These are phyloP conservation scores for Anacardium occidentale DNA, from an alignment of 345 rosid species.

Conservation along the genomic window DNA sequence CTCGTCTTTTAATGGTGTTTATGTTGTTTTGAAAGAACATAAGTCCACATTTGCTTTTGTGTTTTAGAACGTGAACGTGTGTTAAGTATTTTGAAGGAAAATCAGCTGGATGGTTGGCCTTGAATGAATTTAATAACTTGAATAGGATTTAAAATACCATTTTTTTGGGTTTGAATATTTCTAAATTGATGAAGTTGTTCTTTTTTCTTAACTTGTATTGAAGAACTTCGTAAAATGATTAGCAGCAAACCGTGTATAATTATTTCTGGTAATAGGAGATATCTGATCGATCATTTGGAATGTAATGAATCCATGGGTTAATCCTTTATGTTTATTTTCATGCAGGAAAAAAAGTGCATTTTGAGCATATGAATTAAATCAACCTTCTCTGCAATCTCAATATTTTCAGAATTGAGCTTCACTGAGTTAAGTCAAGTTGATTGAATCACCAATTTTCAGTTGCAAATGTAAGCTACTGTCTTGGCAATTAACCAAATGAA, in stretches of 20 bases:
- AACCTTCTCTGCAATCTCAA: background rate
- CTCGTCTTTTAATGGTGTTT: conserved; percentile 4
- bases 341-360: background rate
- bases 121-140: background rate
- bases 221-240: background rate
- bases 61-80: conserved; percentile 2
- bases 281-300: background rate
- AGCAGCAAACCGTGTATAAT: background rate
- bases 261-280: background rate
- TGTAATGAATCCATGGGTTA: too few species aligned
- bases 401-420: background rate
- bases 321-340: background rate
- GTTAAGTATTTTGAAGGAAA: background rate
- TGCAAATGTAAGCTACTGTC: background rate
- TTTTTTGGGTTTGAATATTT: conserved; percentile 3
- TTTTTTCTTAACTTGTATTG: background rate
- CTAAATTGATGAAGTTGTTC: background rate
- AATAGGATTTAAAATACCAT: background rate
- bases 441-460: background rate
- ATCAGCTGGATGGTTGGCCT: background rate
- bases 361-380: background rate
- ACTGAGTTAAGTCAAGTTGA: background rate
- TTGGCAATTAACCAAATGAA: background rate
- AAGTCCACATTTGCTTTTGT: background rate
- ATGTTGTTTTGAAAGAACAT: background rate